Percentiles rank a stretch among this genome's conserved stretches.
Conservation (phyloP, 805 yeast genomes). For the Schizosaccharomyces pombe region DNA sequence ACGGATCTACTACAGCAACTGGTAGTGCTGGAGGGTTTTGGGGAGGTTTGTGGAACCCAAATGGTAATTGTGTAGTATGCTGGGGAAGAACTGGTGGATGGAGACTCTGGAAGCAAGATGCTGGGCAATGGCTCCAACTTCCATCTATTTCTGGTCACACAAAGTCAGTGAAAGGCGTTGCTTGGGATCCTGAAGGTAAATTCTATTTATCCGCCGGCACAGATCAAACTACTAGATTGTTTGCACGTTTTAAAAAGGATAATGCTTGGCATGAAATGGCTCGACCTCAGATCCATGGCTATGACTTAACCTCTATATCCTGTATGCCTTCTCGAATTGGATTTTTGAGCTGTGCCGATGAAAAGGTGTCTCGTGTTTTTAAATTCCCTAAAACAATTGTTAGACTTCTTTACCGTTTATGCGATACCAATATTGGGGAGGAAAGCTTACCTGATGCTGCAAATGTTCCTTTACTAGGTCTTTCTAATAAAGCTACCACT, state of each 20-base stretch:
- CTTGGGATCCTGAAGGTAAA: slow-evolving; percentile 27
- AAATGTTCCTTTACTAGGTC: slow-evolving; percentile 73
- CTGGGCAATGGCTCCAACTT: slow-evolving; percentile 17
- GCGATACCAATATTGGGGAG: slow-evolving; percentile 9
- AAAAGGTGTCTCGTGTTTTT: slow-evolving; percentile 70
- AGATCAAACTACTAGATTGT: slow-evolving; percentile 82
- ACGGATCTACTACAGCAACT: slow-evolving; percentile 95
- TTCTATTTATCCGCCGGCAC: slow-evolving; percentile 20
- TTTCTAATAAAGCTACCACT: slow-evolving; percentile 67
- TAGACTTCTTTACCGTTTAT: slow-evolving; percentile 30
- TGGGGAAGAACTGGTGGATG: slow-evolving; percentile 86
- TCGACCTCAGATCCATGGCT: slow-evolving; percentile 95
- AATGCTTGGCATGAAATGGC: slow-evolving; percentile 73
- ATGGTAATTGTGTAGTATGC: slow-evolving; percentile 29
- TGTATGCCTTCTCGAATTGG: slow-evolving; percentile 29
- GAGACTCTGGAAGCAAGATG: slow-evolving; percentile 37
- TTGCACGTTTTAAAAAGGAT: slow-evolving; percentile 32
- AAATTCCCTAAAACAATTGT: slow-evolving; percentile 69
- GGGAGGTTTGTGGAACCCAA: slow-evolving; percentile 37
- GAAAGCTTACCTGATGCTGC: slow-evolving; percentile 54
- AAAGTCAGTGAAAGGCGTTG: slow-evolving; percentile 48
- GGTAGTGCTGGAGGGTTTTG: slow-evolving; percentile 70
- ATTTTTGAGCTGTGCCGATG: slow-evolving; percentile 93
- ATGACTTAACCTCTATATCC: slow-evolving; percentile 70
- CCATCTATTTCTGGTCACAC: slow-evolving; percentile 57